phyloP scores from a whole-genome alignment of 306 rosid species.

The Castanospermum australe region DNA sequence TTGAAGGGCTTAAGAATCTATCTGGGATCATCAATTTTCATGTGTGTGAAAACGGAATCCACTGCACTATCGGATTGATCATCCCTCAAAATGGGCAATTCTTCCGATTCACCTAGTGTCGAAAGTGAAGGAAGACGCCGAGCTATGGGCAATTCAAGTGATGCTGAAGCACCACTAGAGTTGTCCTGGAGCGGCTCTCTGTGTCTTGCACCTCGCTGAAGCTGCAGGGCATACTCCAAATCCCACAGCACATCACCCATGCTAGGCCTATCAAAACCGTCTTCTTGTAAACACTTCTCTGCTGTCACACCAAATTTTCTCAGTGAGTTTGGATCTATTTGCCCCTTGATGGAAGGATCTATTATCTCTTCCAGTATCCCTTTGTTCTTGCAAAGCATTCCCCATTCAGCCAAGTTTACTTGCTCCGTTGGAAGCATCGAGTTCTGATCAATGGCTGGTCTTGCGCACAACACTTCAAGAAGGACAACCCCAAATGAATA shows the following conservation, averaged over 20 bases:
- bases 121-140: conserved; percentile 27
- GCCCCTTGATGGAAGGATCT: conserved; percentile 42
- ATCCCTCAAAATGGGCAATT: background rate
- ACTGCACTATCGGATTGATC: background rate
- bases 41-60: conserved; percentile 35
- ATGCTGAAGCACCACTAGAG: conserved; percentile 28
- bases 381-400: conserved; percentile 42
- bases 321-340: conserved; percentile 45
- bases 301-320: conserved; percentile 44
- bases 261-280: conserved; percentile 42
- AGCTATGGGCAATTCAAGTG: conserved; percentile 10
- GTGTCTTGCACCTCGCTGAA: conserved; percentile 38
- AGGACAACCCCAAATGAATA: conserved; percentile 59
- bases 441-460: conserved; percentile 45
- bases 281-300: conserved; percentile 48
- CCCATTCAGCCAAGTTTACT: conserved; percentile 57
- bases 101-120: conserved; percentile 14
- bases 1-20: background rate
- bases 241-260: conserved; percentile 65
- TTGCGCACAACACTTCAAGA: conserved; percentile 51
- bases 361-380: conserved; percentile 45
- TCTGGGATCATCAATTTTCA: conserved; percentile 32
- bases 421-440: conserved; percentile 42
- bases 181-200: conserved; percentile 51
- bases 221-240: conserved; percentile 55